phyloP scores from a whole-genome alignment of 139 green algal species.

The Ostreobium quekettii region DNA sequence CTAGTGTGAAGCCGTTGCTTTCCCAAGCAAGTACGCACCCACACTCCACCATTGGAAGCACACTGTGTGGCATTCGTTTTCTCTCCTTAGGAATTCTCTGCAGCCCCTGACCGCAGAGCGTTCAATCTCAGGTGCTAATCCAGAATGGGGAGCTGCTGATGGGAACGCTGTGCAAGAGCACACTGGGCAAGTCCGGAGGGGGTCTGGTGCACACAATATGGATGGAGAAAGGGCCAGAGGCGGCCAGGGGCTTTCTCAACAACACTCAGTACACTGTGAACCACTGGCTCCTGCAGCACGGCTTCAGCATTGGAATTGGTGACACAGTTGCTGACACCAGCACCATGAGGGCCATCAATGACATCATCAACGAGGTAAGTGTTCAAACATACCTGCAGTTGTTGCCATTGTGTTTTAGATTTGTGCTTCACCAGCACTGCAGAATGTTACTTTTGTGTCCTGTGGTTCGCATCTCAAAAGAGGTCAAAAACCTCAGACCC shows the following conservation, averaged over 20 bases:
- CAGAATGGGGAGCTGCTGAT: constrained; percentile 74
- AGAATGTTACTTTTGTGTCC: too few relatives aligned
- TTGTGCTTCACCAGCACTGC: too few relatives aligned
- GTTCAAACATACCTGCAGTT: too few relatives aligned
- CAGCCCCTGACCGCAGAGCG: too few relatives aligned
- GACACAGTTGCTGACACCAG: constrained; percentile 89
- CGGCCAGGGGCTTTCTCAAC: constrained; percentile 62
- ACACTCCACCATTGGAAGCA: too few relatives aligned
- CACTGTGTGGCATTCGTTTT: too few relatives aligned
- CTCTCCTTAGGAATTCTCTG: too few relatives aligned
- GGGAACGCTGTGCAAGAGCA: constrained; percentile 95
- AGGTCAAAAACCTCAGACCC: too few relatives aligned
- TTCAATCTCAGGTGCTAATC: constrained; percentile 87
- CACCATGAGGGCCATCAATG: constrained; percentile 89
- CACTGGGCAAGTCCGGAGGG: constrained; percentile 70
- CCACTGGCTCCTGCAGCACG: constrained; percentile 90
- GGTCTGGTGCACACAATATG: constrained; percentile 91
- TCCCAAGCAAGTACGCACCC: too few relatives aligned
- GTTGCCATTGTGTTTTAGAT: too few relatives aligned
- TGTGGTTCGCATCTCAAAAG: too few relatives aligned
- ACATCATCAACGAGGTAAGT: constrained; percentile 71
- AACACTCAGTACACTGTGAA: constrained; percentile 84
- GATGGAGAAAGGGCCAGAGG: constrained; percentile 84
- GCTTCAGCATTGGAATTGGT: constrained; percentile 95
- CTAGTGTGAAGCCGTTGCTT: too few relatives aligned